Conservation (phyloP, 2,329 filamentous ascomycete species). For the Claviceps sp. region DNA sequence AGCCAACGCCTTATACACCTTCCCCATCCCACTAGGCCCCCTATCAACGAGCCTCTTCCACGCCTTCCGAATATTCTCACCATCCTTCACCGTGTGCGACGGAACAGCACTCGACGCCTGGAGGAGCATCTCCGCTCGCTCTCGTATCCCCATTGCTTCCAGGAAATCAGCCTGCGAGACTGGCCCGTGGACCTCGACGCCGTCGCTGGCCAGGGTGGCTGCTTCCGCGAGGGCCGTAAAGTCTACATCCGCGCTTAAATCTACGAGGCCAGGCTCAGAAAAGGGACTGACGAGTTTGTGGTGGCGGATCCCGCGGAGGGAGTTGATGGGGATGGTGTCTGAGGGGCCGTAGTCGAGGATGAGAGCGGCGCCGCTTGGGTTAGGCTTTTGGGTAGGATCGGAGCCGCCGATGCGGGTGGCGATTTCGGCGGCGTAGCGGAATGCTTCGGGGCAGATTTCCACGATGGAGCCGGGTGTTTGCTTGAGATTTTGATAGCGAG, state of each 20-base stretch:
- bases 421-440: constrained; percentile 68
- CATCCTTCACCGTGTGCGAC: constrained; percentile 32
- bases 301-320: constrained; percentile 71
- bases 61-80: constrained; percentile 46
- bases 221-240: constrained; percentile 78
- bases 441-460: constrained; percentile 81
- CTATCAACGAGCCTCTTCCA: constrained; percentile 78
- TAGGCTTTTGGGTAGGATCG: constrained; percentile 36
- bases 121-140: constrained; percentile 58
- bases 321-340: constrained; percentile 70
- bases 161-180: constrained; percentile 77
- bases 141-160: constrained; percentile 65
- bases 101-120: constrained; percentile 27
- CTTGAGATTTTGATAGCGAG: constrained; percentile 66
- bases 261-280: constrained; percentile 64
- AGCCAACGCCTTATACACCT: constrained; percentile 84
- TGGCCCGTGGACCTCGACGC: constrained; percentile 85
- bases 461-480: constrained; percentile 56
- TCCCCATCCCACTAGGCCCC: constrained; percentile 79
- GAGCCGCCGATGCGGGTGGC: constrained; percentile 71
- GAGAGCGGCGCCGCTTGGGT: constrained; percentile 72
- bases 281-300: constrained; percentile 74
- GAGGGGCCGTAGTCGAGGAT: constrained; percentile 88
- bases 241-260: constrained; percentile 87
- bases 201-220: constrained; percentile 59